A percentile compares a stretch with the other conserved stretches of the same genome.
These are phyloP conservation scores for Quercus robur DNA, from an alignment of 306 rosid genomes.

Conservation along the genomic window DNA sequence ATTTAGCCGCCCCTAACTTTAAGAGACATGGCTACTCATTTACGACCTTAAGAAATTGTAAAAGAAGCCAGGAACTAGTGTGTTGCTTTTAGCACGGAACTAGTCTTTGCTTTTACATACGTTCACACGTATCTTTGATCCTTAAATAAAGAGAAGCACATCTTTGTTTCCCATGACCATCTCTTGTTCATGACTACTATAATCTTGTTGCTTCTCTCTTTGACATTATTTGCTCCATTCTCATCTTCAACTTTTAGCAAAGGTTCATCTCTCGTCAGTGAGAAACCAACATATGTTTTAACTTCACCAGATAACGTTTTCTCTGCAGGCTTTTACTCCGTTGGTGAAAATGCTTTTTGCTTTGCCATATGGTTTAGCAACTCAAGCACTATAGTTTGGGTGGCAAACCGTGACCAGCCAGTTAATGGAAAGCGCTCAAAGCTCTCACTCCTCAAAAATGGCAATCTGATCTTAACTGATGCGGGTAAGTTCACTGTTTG, in stretches of 20 bases:
- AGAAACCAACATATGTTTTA: constrained; percentile 26
- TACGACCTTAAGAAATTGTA: too few relatives aligned
- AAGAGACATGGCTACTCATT: too few relatives aligned
- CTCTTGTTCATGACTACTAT: too few relatives aligned
- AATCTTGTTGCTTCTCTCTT: too few relatives aligned
- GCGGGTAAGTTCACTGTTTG: constrained; percentile 32
- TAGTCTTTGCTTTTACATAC: too few relatives aligned
- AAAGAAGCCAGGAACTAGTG: too few relatives aligned
- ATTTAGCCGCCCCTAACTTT: too few relatives aligned
- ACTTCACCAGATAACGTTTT: constrained; percentile 33
- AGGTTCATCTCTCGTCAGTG: constrained; percentile 40
- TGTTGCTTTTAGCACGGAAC: too few relatives aligned
- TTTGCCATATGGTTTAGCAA: constrained; percentile 52
- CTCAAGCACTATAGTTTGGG: constrained; percentile 39
- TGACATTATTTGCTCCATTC: too few relatives aligned
- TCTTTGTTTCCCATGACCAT: too few relatives aligned
- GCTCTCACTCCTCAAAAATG: constrained; percentile 31
- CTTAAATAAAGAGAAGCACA: too few relatives aligned
- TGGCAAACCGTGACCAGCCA: constrained; percentile 41
- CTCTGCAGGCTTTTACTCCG: constrained; percentile 43
- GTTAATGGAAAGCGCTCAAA: constrained; percentile 49
- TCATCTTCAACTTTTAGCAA: not conserved
- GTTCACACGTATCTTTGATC: too few relatives aligned
- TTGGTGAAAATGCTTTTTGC: constrained; percentile 50
- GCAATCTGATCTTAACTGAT: constrained; percentile 38